Evolutionary conservation across 495 filamentous ascomycete genomes (phyloP).

Genomic region (Aspergillus cristatus): DNA sequence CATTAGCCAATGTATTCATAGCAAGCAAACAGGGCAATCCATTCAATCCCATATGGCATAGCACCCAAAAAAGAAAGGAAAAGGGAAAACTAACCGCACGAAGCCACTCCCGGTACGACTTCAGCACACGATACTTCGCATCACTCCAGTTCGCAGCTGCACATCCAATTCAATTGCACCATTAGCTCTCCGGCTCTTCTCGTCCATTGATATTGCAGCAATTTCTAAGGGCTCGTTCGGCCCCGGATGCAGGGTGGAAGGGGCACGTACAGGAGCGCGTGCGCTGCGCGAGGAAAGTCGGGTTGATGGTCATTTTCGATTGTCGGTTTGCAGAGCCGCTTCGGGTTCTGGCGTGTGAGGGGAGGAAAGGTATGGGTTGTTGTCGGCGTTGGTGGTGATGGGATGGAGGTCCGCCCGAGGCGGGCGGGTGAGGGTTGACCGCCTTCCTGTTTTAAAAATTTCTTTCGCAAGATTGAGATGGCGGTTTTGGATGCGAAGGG

Average conservation of each 20-base stretch:
- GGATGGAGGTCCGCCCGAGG: conserved; percentile 21
- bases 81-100: conserved; percentile 61
- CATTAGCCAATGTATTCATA: too few species aligned
- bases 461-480: conserved; percentile 13
- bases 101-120: conserved; percentile 88
- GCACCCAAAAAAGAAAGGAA: conserved; percentile 1
- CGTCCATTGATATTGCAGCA: conserved; percentile 21
- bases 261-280: conserved; percentile 88
- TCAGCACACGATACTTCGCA: conserved; percentile 71
- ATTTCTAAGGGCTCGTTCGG: conserved; percentile 17
- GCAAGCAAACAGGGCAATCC: neutral
- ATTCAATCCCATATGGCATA: neutral
- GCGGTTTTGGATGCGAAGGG: too few species aligned
- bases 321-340: conserved; percentile 3
- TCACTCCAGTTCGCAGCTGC: conserved; percentile 80
- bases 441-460: conserved; percentile 39
- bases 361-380: conserved; percentile 7
- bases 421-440: conserved; percentile 20
- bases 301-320: conserved; percentile 66
- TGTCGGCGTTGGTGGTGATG: too few species aligned
- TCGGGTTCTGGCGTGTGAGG: conserved; percentile 14
- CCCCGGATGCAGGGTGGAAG: too few species aligned
- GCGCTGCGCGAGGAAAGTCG: conserved; percentile 82
- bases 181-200: conserved; percentile 19
- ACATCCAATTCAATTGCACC: conserved; percentile 2